Conservation (phyloP, 331 rosid genomes). For the Spiraea crenata region DNA sequence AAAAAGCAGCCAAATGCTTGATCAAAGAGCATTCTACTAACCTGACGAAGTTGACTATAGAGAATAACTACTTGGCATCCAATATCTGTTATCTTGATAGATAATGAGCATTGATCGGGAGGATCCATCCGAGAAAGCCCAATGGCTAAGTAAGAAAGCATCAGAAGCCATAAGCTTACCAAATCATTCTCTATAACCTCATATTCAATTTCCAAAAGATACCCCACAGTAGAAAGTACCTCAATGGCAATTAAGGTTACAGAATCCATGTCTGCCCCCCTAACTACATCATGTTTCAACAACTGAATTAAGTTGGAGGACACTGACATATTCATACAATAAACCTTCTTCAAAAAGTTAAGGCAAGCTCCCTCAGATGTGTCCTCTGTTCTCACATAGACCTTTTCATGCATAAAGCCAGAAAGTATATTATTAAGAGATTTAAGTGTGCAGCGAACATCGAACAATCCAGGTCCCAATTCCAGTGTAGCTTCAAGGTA, state of each 20-base stretch:
- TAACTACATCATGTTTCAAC: conserved; percentile 31
- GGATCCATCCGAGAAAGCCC: conserved; percentile 35
- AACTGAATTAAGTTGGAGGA: conserved; percentile 43
- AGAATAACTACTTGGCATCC: conserved; percentile 69
- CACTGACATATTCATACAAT: conserved; percentile 42
- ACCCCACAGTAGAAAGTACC: conserved; percentile 57
- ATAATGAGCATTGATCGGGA: conserved; percentile 37
- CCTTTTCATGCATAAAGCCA: conserved; percentile 67
- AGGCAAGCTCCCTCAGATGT: conserved; percentile 60
- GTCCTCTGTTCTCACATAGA: conserved; percentile 83
- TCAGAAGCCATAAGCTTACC: conserved; percentile 62
- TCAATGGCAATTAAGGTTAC: conserved; percentile 46
- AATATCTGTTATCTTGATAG: conserved; percentile 45
- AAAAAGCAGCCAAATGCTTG: background rate
- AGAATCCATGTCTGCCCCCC: conserved; percentile 29
- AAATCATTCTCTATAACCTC: conserved; percentile 70
- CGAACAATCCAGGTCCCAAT: conserved; percentile 38
- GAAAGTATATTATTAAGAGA: conserved; percentile 61
- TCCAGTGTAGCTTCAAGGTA: conserved; percentile 31
- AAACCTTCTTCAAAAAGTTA: conserved; percentile 70
- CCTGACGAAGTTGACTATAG: conserved; percentile 93
- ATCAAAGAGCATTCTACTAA: conserved; percentile 37
- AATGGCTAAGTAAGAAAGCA: conserved; percentile 55
- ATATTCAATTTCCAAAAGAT: conserved; percentile 80
- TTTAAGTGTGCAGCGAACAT: conserved; percentile 50